Percentiles rank a stretch among this genome's conserved stretches.
phyloP scores from a whole-genome alignment of 2,329 filamentous ascomycete genomes.

The Sporothrix humicola region DNA sequence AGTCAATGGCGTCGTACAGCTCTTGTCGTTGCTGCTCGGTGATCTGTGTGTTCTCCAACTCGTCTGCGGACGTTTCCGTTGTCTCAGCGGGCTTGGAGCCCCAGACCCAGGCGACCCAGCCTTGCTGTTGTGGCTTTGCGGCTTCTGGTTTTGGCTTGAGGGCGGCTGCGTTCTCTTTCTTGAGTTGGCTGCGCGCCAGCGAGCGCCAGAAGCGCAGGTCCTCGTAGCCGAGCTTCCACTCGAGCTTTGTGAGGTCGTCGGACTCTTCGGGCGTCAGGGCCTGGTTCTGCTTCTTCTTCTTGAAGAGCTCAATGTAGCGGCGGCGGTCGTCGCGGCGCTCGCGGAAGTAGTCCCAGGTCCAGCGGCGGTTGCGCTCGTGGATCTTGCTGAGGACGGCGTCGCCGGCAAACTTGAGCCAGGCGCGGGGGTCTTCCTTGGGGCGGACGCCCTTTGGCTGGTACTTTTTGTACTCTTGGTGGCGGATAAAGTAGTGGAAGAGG shows the following conservation, averaged over 20 bases:
- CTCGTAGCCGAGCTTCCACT: slow-evolving; percentile 89
- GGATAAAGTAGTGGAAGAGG: slow-evolving; percentile 96
- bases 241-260: slow-evolving; percentile 75
- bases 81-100: slow-evolving; percentile 69
- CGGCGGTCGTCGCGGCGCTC: slow-evolving; percentile 89
- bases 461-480: slow-evolving; percentile 96
- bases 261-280: slow-evolving; percentile 73
- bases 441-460: slow-evolving; percentile 80
- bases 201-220: slow-evolving; percentile 98
- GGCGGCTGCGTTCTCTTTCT: slow-evolving; percentile 92
- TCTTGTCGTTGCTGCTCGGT: slow-evolving; percentile 96
- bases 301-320: slow-evolving; percentile 92
- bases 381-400: slow-evolving; percentile 91
- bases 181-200: slow-evolving; percentile 87
- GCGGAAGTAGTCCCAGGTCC: slow-evolving; percentile 96
- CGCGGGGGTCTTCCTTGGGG: slow-evolving; percentile 86
- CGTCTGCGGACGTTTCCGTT: slow-evolving; percentile 60
- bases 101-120: slow-evolving; percentile 93
- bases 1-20: slow-evolving; percentile 96
- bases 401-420: slow-evolving; percentile 91
- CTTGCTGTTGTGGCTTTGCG: slow-evolving; percentile 65
- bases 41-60: slow-evolving; percentile 81
- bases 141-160: slow-evolving; percentile 74
- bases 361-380: slow-evolving; percentile 87
- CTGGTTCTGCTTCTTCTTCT: slow-evolving; percentile 81